Evolutionary conservation across 2,329 filamentous ascomycete genomes (phyloP).

Genomic region (Claviceps spartinae): DNA sequence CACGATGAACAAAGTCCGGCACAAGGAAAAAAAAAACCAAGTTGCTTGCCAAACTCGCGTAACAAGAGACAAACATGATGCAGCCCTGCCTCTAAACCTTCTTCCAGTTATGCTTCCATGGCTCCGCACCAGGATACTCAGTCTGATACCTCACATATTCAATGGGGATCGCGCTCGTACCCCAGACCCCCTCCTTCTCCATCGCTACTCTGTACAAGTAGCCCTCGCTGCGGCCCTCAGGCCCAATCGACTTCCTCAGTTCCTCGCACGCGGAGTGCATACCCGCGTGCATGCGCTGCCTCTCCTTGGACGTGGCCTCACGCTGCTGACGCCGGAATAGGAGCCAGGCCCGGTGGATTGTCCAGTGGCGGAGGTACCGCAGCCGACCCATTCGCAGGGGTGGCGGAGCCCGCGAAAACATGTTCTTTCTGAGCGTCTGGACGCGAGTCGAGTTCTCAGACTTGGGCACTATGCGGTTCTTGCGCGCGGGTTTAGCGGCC

Average conservation of each 20-base stretch:
- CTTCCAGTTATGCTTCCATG: conserved; percentile 94
- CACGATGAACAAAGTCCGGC: no score
- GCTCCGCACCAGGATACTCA: conserved; percentile 60
- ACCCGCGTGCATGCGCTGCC: conserved; percentile 66
- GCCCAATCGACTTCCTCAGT: conserved; percentile 47
- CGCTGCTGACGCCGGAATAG: conserved; percentile 61
- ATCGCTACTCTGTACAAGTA: conserved; percentile 77
- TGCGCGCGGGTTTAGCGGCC: conserved; percentile 14
- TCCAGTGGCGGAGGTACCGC: conserved; percentile 89
- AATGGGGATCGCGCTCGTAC: conserved; percentile 62
- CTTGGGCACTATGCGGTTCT: conserved; percentile 16
- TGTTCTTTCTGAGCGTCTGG: conserved; percentile 30
- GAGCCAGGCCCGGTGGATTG: conserved; percentile 92
- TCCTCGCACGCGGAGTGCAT: conserved; percentile 83
- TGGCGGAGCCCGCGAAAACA: conserved; percentile 38
- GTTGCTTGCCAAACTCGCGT: neutral
- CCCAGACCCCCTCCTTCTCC: conserved; percentile 78
- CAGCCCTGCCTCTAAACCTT: neutral
- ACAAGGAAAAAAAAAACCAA: neutral
- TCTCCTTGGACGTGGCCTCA: conserved; percentile 49
- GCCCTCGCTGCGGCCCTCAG: conserved; percentile 45
- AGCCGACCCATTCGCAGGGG: conserved; percentile 82
- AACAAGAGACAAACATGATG: no score
- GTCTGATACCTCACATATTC: conserved; percentile 82
- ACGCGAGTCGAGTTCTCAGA: conserved; percentile 30